Base-by-base conservation (phyloP, 2,329 filamentous ascomycete genomes). In the Phialophora verrucosa region DNA sequence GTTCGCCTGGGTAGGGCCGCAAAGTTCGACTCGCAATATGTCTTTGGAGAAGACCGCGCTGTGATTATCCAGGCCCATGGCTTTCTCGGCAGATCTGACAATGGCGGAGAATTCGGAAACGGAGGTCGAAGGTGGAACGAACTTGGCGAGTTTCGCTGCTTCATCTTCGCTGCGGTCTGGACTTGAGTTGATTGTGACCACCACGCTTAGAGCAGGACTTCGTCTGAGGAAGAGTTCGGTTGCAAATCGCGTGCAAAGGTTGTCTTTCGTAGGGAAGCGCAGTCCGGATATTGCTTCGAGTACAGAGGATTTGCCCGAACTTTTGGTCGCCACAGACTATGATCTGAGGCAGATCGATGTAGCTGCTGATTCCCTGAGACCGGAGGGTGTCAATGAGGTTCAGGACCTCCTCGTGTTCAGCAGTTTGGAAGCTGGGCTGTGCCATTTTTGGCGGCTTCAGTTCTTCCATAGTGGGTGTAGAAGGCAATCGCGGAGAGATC, bases 261-360 rank as follows among this genome's bases (percentile, higher is more conserved):
- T 83, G 14, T 83, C 82, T 4, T 87, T 84, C 11, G 82, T 77
- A 0, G 86, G 84, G 55, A 90, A 89, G 0, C 82, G 81, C 1
- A 91, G 83, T 10, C 84, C 82, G 0, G 87, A 86, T 55, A 90
- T 85, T 0, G 87, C 88, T 69, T 90, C 85, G 0, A 90, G 81
- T 0, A 89, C 85, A 0, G 86, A 89, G n/a, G 83, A 87, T 72
- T 90, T 90, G 2, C 87, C 87, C 0, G 83, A 83, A 0, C 84
- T 87, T 87, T 63, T 87, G 85, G 62, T 87, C 83, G 4, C 88
- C 87, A 31, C 85, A 84, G 4, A 88, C 86, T 3, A 88, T 81
- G 44, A 87, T 79, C 69, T 86, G 83, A 1, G 85, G 84, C 0
- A 85, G 76, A 44, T 82, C 76, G 27, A 85, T 77, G 14, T 84